phyloP scores from a whole-genome alignment of 371 early-diverging fungal genomes.

The Mucor piriformis region DNA sequence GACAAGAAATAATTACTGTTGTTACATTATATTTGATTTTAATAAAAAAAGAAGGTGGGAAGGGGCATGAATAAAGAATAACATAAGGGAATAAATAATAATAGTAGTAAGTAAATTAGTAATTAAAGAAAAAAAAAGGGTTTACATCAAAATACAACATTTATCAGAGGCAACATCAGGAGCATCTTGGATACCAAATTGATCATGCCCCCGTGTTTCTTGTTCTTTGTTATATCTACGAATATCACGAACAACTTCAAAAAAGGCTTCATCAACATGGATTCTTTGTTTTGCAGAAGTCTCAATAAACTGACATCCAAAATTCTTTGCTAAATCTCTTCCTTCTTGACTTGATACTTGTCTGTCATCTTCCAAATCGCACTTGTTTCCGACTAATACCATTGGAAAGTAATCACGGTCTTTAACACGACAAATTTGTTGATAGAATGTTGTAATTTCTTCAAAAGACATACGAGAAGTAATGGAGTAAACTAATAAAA shows the following conservation, averaged over 20 bases:
- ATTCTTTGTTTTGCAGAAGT: conserved; percentile 87
- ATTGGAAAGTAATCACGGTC: conserved; percentile 85
- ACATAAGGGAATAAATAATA: neutral
- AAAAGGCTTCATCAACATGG: conserved; percentile 93
- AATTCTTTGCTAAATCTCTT: conserved; percentile 28
- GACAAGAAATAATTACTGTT: too few species aligned
- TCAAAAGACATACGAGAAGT: conserved; percentile 78
- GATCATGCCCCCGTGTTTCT: conserved; percentile 14
- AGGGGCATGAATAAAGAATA: neutral
- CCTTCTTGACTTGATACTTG: conserved; percentile 47
- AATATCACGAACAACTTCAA: conserved; percentile 81
- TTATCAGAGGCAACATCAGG: conserved; percentile 34
- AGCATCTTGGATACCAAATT: conserved; percentile 24
- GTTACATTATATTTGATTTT: neutral
- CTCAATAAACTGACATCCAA: conserved; percentile 64
- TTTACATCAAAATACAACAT: conserved; percentile 39
- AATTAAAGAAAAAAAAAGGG: neutral
- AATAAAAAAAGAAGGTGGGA: neutral
- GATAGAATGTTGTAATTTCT: conserved; percentile 77
- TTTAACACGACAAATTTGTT: conserved; percentile 83
- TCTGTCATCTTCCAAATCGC: conserved; percentile 83
- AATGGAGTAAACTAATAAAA: conserved; percentile 65
- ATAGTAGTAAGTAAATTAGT: neutral
- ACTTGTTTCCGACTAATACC: conserved; percentile 94
- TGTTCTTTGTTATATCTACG: conserved; percentile 38